Percentiles rank a stretch among this genome's conserved stretches.
Evolutionary conservation across 2,329 filamentous ascomycete genomes (phyloP).

Genomic region (Ophidiomyces ophidiicola): DNA sequence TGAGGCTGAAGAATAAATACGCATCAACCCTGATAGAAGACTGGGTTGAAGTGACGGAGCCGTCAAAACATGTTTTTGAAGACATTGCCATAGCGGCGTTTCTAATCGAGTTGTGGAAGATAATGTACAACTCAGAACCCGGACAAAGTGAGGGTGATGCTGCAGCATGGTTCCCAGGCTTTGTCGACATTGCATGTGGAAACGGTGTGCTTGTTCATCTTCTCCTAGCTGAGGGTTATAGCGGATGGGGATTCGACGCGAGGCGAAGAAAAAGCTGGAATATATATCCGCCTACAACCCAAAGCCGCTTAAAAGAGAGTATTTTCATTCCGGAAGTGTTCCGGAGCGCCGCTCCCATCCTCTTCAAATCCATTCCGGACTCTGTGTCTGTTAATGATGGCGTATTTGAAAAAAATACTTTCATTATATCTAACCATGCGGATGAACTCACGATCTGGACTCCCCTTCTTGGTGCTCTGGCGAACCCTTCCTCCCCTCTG

Average conservation of each 20-base stretch:
- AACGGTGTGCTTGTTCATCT: constrained; percentile 85
- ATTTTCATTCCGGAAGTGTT: constrained; percentile 49
- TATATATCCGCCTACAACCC: constrained; percentile 47
- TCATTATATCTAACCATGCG: constrained; percentile 93
- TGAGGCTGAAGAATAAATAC: constrained; percentile 65
- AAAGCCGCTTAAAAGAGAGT: constrained; percentile 44
- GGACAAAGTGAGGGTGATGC: constrained; percentile 15
- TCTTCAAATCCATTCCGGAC: constrained; percentile 14
- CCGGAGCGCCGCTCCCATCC: constrained; percentile 17
- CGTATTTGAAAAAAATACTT: constrained; percentile 59
- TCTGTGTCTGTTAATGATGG: constrained; percentile 38
- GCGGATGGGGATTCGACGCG: constrained; percentile 85
- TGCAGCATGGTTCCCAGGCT: constrained; percentile 58
- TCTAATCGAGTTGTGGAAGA: constrained; percentile 76
- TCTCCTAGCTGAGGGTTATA: constrained; percentile 65
- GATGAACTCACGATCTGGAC: constrained; percentile 96
- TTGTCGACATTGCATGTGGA: constrained; percentile 91
- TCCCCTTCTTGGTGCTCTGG: constrained; percentile 64
- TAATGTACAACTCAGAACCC: constrained; percentile 53
- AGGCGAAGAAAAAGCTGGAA: constrained; percentile 74
- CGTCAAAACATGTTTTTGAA: constrained; percentile 87
- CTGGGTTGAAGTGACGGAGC: constrained; percentile 82
- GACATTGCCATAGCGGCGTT: constrained; percentile 86
- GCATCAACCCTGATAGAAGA: constrained; percentile 55
- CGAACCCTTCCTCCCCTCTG: constrained; percentile 44